Conservation (phyloP, 2,329 filamentous ascomycete genomes). For the Fusarium longipes region DNA sequence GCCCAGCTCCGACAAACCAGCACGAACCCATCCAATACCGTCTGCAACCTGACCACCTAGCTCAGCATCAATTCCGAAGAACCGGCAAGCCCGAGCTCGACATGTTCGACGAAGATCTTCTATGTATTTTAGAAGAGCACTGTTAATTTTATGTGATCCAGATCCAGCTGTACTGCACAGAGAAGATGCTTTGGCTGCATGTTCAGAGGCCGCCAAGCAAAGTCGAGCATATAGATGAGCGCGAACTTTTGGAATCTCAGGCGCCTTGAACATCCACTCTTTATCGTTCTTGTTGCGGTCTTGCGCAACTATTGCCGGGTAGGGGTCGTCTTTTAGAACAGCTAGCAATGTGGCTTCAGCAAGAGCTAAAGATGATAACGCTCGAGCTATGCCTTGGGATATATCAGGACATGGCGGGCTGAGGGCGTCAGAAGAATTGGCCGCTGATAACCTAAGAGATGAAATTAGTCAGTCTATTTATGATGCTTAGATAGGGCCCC, state of each 20-base stretch:
- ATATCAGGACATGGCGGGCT: slow-evolving; percentile 65
- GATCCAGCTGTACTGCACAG: slow-evolving; percentile 57
- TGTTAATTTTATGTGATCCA: slow-evolving; percentile 66
- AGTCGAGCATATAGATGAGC: slow-evolving; percentile 88
- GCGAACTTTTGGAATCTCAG: slow-evolving; percentile 87
- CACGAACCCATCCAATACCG: slow-evolving; percentile 87
- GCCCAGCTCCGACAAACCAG: slow-evolving; percentile 80
- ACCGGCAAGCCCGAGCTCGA: slow-evolving; percentile 86
- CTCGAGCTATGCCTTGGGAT: slow-evolving; percentile 62
- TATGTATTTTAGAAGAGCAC: slow-evolving; percentile 76
- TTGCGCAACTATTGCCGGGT: slow-evolving; percentile 83
- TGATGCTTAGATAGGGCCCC: too few species aligned
- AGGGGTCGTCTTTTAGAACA: slow-evolving; percentile 94
- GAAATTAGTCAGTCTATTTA: too few species aligned
- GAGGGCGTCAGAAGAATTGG: too few species aligned
- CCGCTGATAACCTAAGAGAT: too few species aligned
- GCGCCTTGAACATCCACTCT: slow-evolving; percentile 97
- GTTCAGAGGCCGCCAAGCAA: slow-evolving; percentile 88
- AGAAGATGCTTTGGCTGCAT: slow-evolving; percentile 78
- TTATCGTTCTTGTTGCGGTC: slow-evolving; percentile 83
- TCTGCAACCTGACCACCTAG: slow-evolving; percentile 82
- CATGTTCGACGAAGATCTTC: slow-evolving; percentile 80
- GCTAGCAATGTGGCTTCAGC: slow-evolving; percentile 91
- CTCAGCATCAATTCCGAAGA: slow-evolving; percentile 91
- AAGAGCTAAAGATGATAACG: slow-evolving; percentile 74